Evolutionary conservation across 2,329 filamentous ascomycete genomes (phyloP).

Genomic region (Trichoderma endophyticum): DNA sequence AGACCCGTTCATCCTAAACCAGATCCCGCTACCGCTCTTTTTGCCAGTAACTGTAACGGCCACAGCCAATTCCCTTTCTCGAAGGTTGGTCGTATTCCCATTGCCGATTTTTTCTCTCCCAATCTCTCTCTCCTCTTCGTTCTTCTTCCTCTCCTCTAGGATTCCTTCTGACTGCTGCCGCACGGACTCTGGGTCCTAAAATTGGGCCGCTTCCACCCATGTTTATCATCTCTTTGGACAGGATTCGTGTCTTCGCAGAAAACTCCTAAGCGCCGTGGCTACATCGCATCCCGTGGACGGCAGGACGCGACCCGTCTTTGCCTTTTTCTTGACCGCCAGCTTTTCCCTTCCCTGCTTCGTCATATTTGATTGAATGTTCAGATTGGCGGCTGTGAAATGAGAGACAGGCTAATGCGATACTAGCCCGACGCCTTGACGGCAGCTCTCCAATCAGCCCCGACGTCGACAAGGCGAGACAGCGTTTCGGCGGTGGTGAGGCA

Average conservation of each 20-base stretch:
- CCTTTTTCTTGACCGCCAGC: conserved; percentile 5
- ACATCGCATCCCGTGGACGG: not conserved
- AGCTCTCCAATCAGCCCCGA: not conserved
- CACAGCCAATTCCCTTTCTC: not conserved
- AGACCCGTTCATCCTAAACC: conserved; percentile 8
- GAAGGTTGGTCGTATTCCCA: not conserved
- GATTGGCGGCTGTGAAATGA: not conserved
- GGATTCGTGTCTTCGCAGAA: conserved; percentile 2
- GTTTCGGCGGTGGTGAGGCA: not conserved
- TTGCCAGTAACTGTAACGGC: not conserved
- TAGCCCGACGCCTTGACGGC: not conserved
- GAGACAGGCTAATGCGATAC: conserved; percentile 6
- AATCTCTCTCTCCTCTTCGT: not conserved
- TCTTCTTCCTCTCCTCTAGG: not conserved
- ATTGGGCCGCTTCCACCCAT: conserved; percentile 5
- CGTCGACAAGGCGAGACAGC: not conserved
- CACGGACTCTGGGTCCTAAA: conserved; percentile 14
- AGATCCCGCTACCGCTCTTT: conserved; percentile 13
- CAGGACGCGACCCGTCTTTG: not conserved
- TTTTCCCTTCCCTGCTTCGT: not conserved
- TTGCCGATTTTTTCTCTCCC: not conserved
- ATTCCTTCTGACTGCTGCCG: not conserved
- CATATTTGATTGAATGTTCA: not conserved
- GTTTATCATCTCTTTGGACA: not conserved
- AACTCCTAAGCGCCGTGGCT: conserved; percentile 2